A percentile compares a stretch with the other conserved stretches of the same genome.
Evolutionary conservation across 768 basidiomycete species (phyloP).

Genomic region (Xanthoconium stramineum): DNA sequence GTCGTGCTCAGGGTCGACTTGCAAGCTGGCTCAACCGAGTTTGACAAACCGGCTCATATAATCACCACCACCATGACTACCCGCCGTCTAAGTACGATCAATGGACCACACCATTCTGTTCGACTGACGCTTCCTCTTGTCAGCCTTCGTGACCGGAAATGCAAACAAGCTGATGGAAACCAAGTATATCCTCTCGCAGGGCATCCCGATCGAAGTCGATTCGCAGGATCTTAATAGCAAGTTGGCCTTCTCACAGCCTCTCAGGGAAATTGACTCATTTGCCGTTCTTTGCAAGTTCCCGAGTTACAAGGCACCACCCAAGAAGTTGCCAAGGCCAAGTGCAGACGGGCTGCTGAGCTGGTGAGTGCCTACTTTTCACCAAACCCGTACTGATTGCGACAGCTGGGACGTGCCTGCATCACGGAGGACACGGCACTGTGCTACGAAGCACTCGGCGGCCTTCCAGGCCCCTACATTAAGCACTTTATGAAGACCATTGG

Average conservation of each 20-base stretch:
- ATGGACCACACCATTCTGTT: neutral
- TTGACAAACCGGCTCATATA: neutral
- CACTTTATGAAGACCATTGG: conserved; percentile 82
- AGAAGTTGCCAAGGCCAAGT: conserved; percentile 88
- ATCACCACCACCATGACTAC: conserved; percentile 16
- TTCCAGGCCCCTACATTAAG: conserved; percentile 98
- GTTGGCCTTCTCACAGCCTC: conserved; percentile 26
- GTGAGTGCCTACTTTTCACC: conserved; percentile 37
- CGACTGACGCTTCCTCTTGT: conserved; percentile 10
- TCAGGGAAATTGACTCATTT: neutral
- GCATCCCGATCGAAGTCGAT: conserved; percentile 67
- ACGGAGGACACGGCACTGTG: conserved; percentile 96
- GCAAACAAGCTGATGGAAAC: conserved; percentile 91
- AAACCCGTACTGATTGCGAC: neutral
- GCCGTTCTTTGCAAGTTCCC: conserved; percentile 54
- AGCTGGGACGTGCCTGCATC: conserved; percentile 55
- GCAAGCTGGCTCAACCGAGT: neutral
- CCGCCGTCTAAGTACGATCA: conserved; percentile 23
- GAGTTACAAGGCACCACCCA: conserved; percentile 93
- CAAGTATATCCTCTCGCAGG: conserved; percentile 70
- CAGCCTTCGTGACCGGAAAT: conserved; percentile 95
- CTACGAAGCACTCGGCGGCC: conserved; percentile 82
- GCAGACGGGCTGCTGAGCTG: conserved; percentile 77
- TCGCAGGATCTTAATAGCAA: conserved; percentile 77
- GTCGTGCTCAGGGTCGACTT: neutral